These are phyloP conservation scores for Lachnellula cervina DNA, from an alignment of 2,329 filamentous ascomycete species.

Conservation along the genomic window DNA sequence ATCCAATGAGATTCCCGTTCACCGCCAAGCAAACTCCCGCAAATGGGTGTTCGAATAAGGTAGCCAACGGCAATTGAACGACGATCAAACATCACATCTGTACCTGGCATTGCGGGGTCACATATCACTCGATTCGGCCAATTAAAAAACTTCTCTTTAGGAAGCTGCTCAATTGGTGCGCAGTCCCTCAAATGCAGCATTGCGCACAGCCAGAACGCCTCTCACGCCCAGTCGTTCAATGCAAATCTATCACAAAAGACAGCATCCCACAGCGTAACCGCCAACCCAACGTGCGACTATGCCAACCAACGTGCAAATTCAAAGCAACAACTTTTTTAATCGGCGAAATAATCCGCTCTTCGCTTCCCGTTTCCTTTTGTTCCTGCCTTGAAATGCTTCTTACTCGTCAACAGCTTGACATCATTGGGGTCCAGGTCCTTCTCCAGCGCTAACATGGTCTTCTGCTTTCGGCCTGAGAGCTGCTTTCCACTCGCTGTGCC, in stretches of 20 bases:
- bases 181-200: constrained; percentile 1
- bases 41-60: background rate
- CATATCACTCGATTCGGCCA: background rate
- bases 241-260: background rate
- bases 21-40: constrained; percentile 5
- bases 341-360: constrained; percentile 33
- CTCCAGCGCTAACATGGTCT: constrained; percentile 75
- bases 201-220: constrained; percentile 5
- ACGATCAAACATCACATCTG: constrained; percentile 4
- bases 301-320: background rate
- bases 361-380: constrained; percentile 50
- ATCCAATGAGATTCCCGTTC: constrained; percentile 2
- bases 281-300: background rate
- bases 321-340: constrained; percentile 16
- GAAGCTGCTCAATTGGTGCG: background rate
- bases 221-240: constrained; percentile 2
- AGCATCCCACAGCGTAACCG: constrained; percentile 3
- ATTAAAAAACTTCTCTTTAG: background rate
- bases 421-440: constrained; percentile 80
- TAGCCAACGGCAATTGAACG: background rate
- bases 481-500: constrained; percentile 60
- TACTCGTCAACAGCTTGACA: constrained; percentile 58
- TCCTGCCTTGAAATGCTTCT: constrained; percentile 93
- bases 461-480: constrained; percentile 77
- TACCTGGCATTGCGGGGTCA: background rate